A percentile compares a stretch with the other conserved stretches of the same genome.
phyloP scores from a whole-genome alignment of 1,284 basidiomycete species.

The Ceratobasidium sp. region DNA sequence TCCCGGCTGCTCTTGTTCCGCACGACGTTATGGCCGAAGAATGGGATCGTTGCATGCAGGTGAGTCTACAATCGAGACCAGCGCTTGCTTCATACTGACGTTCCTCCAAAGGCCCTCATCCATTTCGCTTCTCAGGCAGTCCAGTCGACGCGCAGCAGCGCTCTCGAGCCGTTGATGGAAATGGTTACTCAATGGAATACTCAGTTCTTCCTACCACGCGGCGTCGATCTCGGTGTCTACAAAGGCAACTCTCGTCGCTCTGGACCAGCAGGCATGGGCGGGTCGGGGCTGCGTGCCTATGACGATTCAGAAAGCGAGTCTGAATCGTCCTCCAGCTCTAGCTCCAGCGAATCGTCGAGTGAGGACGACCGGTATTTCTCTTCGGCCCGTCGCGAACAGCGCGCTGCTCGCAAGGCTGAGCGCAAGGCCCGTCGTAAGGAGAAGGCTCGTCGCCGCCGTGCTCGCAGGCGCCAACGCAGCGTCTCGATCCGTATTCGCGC shows the following conservation, averaged over 20 bases:
- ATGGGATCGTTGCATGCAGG: constrained; percentile 82
- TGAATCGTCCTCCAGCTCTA: constrained; percentile 29
- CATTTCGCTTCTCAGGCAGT: constrained; percentile 76
- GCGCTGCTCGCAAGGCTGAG: constrained; percentile 38
- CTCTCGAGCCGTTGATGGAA: constrained; percentile 71
- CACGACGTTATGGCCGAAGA: constrained; percentile 83
- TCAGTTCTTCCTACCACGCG: constrained; percentile 77
- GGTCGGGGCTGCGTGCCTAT: constrained; percentile 29
- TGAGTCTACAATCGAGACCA: constrained; percentile 56
- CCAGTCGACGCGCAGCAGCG: constrained; percentile 62
- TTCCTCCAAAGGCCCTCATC: constrained; percentile 44
- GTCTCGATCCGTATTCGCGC: constrained; percentile 42
- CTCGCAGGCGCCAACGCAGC: constrained; percentile 39
- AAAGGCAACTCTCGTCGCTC: constrained; percentile 81
- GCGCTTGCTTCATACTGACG: constrained; percentile 32
- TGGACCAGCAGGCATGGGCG: constrained; percentile 59
- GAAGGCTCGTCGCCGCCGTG: constrained; percentile 31
- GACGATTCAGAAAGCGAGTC: constrained; percentile 43
- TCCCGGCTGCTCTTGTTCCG: constrained; percentile 77
- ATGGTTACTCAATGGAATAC: constrained; percentile 82
- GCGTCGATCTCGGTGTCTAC: constrained; percentile 79
- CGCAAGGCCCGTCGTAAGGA: constrained; percentile 43
- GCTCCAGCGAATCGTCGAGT: constrained; percentile 24
- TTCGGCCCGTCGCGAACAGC: constrained; percentile 27
- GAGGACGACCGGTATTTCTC: constrained; percentile 45